phyloP scores from a whole-genome alignment of 495 filamentous ascomycete species.

The Neurospora intermedia region DNA sequence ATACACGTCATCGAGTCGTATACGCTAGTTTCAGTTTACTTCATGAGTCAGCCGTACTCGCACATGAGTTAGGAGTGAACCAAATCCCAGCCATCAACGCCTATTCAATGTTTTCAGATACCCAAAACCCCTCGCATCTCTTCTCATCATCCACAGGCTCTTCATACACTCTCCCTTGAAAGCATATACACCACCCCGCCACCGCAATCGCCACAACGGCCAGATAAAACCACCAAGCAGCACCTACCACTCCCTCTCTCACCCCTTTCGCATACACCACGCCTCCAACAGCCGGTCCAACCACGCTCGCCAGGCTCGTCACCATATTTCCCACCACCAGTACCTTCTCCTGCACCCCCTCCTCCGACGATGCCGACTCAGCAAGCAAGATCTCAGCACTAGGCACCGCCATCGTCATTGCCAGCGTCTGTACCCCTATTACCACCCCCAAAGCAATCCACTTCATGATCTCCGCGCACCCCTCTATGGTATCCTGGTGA shows the following conservation, averaged over 20 bases:
- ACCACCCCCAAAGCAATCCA: constrained; percentile 49
- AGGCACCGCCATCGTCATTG: constrained; percentile 61
- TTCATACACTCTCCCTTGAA: not conserved
- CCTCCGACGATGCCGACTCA: constrained; percentile 53
- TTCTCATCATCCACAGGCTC: not conserved
- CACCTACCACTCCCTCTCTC: constrained; percentile 52
- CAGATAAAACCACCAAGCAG: constrained; percentile 57
- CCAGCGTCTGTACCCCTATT: constrained; percentile 56
- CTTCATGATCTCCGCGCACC: constrained; percentile 5
- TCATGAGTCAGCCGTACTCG: no score
- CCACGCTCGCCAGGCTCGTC: constrained; percentile 45
- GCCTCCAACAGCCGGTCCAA: constrained; percentile 58
- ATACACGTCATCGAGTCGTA: not conserved
- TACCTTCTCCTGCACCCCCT: constrained; percentile 53
- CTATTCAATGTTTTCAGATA: not conserved
- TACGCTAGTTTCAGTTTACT: no score
- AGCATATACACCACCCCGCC: constrained; percentile 5
- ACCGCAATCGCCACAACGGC: constrained; percentile 17
- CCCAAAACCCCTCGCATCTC: not conserved
- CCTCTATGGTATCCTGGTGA: not conserved
- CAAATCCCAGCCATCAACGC: not conserved
- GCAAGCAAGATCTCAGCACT: constrained; percentile 59
- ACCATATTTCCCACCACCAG: constrained; percentile 61
- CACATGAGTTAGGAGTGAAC: not conserved
- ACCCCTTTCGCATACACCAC: constrained; percentile 54